Conservation (phyloP, 805 yeast species). For the Cyberlindnera suaveolens region DNA sequence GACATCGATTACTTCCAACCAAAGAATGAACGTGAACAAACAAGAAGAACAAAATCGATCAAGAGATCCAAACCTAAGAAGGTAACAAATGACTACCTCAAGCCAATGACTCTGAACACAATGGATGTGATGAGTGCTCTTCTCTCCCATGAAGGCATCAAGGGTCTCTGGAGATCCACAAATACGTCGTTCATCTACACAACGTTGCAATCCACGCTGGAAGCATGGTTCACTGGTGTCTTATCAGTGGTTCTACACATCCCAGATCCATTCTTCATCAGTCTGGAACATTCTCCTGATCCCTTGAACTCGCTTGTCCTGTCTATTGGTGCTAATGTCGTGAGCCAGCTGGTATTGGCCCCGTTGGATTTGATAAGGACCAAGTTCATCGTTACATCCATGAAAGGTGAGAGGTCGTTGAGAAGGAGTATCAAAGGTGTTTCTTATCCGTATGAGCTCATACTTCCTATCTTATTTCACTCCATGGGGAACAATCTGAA, state of each 20-base stretch:
- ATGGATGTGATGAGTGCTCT: conserved; percentile 59
- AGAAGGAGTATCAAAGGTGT: conserved; percentile 53
- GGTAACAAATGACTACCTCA: conserved; percentile 27
- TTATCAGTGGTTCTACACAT: conserved; percentile 73
- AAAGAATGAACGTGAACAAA: conserved; percentile 17
- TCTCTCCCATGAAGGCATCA: conserved; percentile 63
- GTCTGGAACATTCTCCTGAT: conserved; percentile 72
- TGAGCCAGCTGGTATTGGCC: conserved; percentile 66
- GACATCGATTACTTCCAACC: conserved; percentile 37
- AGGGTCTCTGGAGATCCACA: conserved; percentile 66
- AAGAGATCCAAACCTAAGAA: conserved; percentile 1
- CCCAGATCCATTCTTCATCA: conserved; percentile 87
- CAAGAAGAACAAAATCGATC: conserved; percentile 15
- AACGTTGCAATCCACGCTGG: conserved; percentile 68
- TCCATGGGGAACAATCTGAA: conserved; percentile 55
- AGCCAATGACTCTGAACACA: conserved; percentile 56
- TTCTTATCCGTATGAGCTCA: conserved; percentile 51
- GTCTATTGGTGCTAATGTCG: conserved; percentile 62
- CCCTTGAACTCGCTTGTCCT: conserved; percentile 63
- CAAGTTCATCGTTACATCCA: conserved; percentile 64
- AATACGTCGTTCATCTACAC: conserved; percentile 76
- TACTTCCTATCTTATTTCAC: conserved; percentile 64
- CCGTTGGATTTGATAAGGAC: conserved; percentile 82
- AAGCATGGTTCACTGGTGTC: conserved; percentile 90
- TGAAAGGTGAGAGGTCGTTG: conserved; percentile 58